phyloP scores from a whole-genome alignment of 129 eudicot species.

The Solidago caesia region DNA sequence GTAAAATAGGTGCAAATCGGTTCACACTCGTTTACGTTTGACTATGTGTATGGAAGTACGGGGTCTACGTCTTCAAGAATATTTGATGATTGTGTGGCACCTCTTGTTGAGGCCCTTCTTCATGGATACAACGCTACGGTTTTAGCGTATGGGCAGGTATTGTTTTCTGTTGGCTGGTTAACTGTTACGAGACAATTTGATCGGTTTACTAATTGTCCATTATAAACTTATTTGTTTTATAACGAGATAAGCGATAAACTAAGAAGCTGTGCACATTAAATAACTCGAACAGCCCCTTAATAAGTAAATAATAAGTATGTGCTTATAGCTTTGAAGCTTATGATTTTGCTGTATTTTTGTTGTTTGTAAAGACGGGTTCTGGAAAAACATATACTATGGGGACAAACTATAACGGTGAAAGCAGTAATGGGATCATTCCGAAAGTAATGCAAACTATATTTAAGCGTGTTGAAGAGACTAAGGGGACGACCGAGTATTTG shows the following conservation, averaged over 20 bases:
- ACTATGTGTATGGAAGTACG: conserved; percentile 63
- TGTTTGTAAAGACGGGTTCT: conserved; percentile 69
- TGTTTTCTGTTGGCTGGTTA: background rate
- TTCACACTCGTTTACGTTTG: conserved; percentile 80
- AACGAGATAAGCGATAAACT: too few relatives aligned
- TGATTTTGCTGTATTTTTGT: background rate
- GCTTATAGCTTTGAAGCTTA: background rate
- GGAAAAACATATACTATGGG: conserved; percentile 99
- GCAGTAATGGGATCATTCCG: conserved; percentile 71
- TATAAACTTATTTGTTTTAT: too few relatives aligned
- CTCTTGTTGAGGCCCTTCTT: conserved; percentile 77
- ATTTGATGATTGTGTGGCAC: conserved; percentile 76
- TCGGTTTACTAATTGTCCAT: background rate
- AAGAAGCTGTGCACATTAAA: too few relatives aligned
- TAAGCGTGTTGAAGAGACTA: conserved; percentile 55
- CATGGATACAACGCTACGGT: conserved; percentile 91
- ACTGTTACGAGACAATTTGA: background rate
- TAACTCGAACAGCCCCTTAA: background rate
- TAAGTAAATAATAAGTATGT: background rate
- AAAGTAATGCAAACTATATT: conserved; percentile 82
- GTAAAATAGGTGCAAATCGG: conserved; percentile 83
- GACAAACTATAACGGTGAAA: conserved; percentile 82
- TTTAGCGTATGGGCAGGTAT: conserved; percentile 93
- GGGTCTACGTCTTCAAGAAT: conserved; percentile 46
- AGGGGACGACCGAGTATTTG: conserved; percentile 56